Conservation (phyloP, 805 yeast species). For the Kregervanrija fluxuum region DNA sequence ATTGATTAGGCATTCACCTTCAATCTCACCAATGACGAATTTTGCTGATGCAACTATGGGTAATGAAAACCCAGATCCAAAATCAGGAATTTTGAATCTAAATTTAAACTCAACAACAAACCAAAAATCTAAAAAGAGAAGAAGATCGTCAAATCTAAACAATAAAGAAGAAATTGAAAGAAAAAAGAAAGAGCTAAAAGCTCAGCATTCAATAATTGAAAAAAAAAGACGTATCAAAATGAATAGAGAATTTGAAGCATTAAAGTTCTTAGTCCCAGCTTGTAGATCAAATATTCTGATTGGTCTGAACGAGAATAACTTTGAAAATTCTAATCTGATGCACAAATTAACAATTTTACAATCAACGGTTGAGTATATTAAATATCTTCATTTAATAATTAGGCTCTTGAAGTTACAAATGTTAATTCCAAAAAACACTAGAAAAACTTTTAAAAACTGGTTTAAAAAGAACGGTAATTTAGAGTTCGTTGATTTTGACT, state of each 20-base stretch:
- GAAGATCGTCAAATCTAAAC: conserved; percentile 21
- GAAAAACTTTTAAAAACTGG: conserved; percentile 22
- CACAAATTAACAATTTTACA: conserved; percentile 76
- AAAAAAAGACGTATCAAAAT: conserved; percentile 71
- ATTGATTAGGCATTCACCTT: conserved; percentile 23
- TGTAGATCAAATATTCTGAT: conserved; percentile 45
- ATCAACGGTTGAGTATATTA: conserved; percentile 75
- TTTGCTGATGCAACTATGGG: conserved; percentile 2
- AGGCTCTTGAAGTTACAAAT: conserved; percentile 43
- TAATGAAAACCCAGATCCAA: conserved; percentile 1
- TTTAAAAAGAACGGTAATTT: conserved; percentile 30
- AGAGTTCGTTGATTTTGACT: conserved; percentile 45
- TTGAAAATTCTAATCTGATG: conserved; percentile 36
- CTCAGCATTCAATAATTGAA: conserved; percentile 72
- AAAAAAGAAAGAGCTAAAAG: conserved; percentile 41
- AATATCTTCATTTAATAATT: conserved; percentile 57
- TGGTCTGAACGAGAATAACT: conserved; percentile 21
- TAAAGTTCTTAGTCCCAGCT: conserved; percentile 72
- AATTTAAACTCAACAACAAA: neutral
- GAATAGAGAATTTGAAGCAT: conserved; percentile 77
- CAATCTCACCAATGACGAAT: conserved; percentile 27
- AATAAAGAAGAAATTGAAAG: conserved; percentile 30
- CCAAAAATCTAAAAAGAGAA: conserved; percentile 14
- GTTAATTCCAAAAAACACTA: conserved; percentile 18
- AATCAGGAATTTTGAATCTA: neutral